phyloP scores from a whole-genome alignment of 106 monocot species.

The Dioscorea dumetorum region DNA sequence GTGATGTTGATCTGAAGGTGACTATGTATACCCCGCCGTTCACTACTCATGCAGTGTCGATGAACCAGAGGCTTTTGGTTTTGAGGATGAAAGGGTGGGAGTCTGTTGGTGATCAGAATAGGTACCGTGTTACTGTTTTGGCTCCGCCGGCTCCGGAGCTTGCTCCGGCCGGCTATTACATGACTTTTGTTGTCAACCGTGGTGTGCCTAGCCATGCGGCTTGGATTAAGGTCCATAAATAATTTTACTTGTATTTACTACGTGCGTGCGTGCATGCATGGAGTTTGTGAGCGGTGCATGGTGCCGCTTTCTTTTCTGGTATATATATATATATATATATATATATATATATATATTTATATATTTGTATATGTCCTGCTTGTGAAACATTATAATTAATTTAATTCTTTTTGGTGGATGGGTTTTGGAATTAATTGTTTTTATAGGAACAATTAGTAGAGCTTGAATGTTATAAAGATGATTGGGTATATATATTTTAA shows the following conservation, averaged over 20 bases:
- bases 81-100: slow-evolving; percentile 10
- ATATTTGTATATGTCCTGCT: too few relatives aligned
- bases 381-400: too few relatives aligned
- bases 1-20: slow-evolving; percentile 35
- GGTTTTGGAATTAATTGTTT: too few relatives aligned
- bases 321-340: too few relatives aligned
- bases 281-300: too few relatives aligned
- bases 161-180: slow-evolving; percentile 61
- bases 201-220: slow-evolving; percentile 42
- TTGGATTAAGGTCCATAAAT: slow-evolving; percentile 34
- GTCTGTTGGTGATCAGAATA: not conserved
- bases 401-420: too few relatives aligned
- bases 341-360: too few relatives aligned
- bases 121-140: slow-evolving; percentile 6
- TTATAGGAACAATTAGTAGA: too few relatives aligned
- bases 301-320: too few relatives aligned
- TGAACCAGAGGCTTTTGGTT: slow-evolving; percentile 63
- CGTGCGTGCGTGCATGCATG: too few relatives aligned
- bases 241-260: not conserved
- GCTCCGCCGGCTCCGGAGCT: slow-evolving; percentile 24
- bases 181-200: slow-evolving; percentile 40
- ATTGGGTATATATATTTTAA: too few relatives aligned
- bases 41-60: slow-evolving; percentile 78
- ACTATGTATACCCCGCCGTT: slow-evolving; percentile 78
- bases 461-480: too few relatives aligned